Evolutionary conservation across 768 basidiomycete genomes (phyloP).

Genomic region (Termitomyces titanicus): DNA sequence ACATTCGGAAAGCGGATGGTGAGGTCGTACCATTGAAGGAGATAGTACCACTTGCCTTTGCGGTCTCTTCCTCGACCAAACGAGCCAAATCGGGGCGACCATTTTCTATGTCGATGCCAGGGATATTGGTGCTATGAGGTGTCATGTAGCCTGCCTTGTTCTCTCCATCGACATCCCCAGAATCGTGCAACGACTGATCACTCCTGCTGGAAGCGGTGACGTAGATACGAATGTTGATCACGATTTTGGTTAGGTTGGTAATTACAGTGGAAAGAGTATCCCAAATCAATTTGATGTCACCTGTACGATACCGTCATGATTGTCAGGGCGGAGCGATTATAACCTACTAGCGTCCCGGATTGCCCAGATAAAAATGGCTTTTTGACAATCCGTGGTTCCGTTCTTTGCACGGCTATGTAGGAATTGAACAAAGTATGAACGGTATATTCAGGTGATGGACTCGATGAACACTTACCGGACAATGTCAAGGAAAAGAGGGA

Average conservation of each 20-base stretch:
- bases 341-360: conserved; percentile 33
- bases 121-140: neutral
- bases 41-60: conserved; percentile 31
- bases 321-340: neutral
- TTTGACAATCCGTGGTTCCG: neutral
- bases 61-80: conserved; percentile 35
- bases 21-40: conserved; percentile 43
- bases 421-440: neutral
- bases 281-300: conserved; percentile 27
- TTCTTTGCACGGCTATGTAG: conserved; percentile 1
- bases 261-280: conserved; percentile 19
- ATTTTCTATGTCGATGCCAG: conserved; percentile 21
- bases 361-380: conserved; percentile 37
- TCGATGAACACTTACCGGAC: conserved; percentile 35
- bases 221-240: conserved; percentile 17
- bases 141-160: neutral
- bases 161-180: conserved; percentile 11
- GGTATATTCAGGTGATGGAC: neutral
- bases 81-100: conserved; percentile 42
- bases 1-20: neutral
- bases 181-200: neutral
- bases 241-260: neutral
- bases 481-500: conserved; percentile 41
- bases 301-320: conserved; percentile 6
- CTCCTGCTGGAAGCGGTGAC: conserved; percentile 12